Percentiles rank a stretch among this genome's conserved stretches.
Conservation (phyloP, 2,329 filamentous ascomycete genomes). For the Diaporthe helianthi region DNA sequence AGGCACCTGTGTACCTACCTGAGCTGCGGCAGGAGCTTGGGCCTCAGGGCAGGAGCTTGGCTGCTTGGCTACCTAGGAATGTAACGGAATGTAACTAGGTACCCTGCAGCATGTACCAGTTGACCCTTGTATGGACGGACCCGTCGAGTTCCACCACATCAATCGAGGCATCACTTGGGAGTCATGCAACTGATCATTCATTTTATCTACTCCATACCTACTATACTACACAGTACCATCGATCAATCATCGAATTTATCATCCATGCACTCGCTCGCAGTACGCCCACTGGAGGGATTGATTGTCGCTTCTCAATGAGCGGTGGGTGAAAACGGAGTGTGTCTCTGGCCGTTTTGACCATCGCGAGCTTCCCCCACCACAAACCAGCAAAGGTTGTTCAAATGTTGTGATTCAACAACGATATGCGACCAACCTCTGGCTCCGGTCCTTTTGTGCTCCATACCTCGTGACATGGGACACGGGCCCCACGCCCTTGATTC, state of each 20-base stretch:
- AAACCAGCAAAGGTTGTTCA: too few relatives aligned
- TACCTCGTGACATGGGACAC: neutral
- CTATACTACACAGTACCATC: neutral
- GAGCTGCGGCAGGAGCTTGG: neutral
- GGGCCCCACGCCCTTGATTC: slow-evolving; percentile 15
- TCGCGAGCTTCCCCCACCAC: neutral
- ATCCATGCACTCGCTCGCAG: neutral
- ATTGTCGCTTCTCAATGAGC: too few relatives aligned
- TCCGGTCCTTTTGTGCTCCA: slow-evolving; percentile 3
- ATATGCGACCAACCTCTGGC: neutral
- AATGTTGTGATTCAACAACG: neutral
- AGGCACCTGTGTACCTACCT: too few relatives aligned
- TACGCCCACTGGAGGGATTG: neutral
- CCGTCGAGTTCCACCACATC: neutral
- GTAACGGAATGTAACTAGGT: too few relatives aligned
- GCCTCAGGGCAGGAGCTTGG: neutral
- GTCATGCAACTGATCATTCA: neutral
- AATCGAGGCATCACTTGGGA: neutral
- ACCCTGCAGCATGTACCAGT: neutral
- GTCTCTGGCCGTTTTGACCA: neutral
- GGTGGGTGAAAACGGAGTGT: slow-evolving; percentile 1
- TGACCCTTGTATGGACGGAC: neutral
- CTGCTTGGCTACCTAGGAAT: neutral
- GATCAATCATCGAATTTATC: neutral
- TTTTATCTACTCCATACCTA: neutral